Evolutionary conservation across 306 rosid species (phyloP).

Genomic region (Carpinus viminea): DNA sequence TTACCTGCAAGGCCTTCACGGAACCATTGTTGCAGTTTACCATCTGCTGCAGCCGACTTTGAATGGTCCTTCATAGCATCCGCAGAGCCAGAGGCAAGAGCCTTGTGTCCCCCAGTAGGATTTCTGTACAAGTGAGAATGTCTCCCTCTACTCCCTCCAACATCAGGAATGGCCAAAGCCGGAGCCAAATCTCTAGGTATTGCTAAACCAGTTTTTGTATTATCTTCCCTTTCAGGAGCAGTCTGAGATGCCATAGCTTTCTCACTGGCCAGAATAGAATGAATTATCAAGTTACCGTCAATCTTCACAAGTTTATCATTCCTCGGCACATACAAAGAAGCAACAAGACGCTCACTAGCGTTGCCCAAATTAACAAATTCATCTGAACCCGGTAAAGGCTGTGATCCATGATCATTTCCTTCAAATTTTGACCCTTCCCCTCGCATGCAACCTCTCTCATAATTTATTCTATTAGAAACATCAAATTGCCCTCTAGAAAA

Average conservation of each 20-base stretch:
- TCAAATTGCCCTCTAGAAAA: slow-evolving; percentile 45
- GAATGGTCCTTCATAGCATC: slow-evolving; percentile 54
- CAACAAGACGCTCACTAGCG: slow-evolving; percentile 81
- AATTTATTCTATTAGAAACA: slow-evolving; percentile 30
- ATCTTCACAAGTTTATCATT: slow-evolving; percentile 92
- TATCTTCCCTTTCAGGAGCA: slow-evolving; percentile 39
- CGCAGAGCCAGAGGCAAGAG: slow-evolving; percentile 61
- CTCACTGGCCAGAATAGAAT: slow-evolving; percentile 92
- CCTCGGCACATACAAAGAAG: slow-evolving; percentile 95
- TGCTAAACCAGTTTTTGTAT: slow-evolving; percentile 63
- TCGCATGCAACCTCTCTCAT: slow-evolving; percentile 39
- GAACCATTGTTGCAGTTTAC: slow-evolving; percentile 94
- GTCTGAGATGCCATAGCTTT: slow-evolving; percentile 68
- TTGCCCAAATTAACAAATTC: slow-evolving; percentile 46
- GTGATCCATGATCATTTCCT: slow-evolving; percentile 29
- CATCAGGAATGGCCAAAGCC: slow-evolving; percentile 73
- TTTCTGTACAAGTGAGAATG: slow-evolving; percentile 55
- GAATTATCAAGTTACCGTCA: slow-evolving; percentile 94
- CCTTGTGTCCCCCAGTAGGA: slow-evolving; percentile 57
- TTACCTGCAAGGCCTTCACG: slow-evolving; percentile 97
- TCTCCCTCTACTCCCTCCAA: slow-evolving; percentile 59
- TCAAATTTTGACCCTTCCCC: slow-evolving; percentile 33
- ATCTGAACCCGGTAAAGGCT: slow-evolving; percentile 22
- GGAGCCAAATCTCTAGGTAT: slow-evolving; percentile 53
- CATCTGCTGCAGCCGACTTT: slow-evolving; percentile 71